A percentile compares a stretch with the other conserved stretches of the same genome.
These are phyloP conservation scores for Trichosporon faecale DNA, from an alignment of 1,284 basidiomycete species.

Conservation along the genomic window DNA sequence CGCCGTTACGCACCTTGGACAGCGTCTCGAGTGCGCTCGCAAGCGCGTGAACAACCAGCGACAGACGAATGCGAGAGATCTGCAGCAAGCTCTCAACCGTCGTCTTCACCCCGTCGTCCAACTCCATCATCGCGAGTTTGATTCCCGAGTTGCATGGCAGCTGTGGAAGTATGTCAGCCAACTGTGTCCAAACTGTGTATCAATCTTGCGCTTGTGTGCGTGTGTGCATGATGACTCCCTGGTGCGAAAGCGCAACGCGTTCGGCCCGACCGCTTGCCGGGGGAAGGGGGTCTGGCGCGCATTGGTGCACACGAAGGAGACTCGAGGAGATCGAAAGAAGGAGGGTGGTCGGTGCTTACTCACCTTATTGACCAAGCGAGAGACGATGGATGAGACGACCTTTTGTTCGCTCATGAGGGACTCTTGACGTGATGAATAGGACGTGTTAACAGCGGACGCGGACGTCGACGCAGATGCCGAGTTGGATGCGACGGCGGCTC, in stretches of 20 bases:
- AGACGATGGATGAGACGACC: conserved; percentile 38
- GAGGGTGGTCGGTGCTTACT: conserved; percentile 16
- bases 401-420: conserved; percentile 36
- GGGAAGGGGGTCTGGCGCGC: not conserved
- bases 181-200: not conserved
- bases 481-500: conserved; percentile 3
- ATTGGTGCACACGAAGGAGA: not conserved
- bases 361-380: conserved; percentile 45
- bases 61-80: conserved; percentile 68
- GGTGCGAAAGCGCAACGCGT: not conserved
- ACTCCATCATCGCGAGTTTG: conserved; percentile 67
- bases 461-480: not conserved
- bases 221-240: not conserved
- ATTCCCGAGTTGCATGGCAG: conserved; percentile 80
- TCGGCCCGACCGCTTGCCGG: not conserved
- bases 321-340: not conserved
- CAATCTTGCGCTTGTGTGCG: not conserved
- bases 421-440: conserved; percentile 17
- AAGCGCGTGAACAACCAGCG: conserved; percentile 74
- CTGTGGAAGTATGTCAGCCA: conserved; percentile 53
- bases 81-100: conserved; percentile 74
- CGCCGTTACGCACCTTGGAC: conserved; percentile 60
- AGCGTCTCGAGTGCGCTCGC: conserved; percentile 71
- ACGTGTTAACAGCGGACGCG: not conserved
- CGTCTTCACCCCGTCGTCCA: conserved; percentile 67